These are phyloP conservation scores for Phytopythium mirpurense DNA, from an alignment of 352 stramenopile species.

Conservation along the genomic window DNA sequence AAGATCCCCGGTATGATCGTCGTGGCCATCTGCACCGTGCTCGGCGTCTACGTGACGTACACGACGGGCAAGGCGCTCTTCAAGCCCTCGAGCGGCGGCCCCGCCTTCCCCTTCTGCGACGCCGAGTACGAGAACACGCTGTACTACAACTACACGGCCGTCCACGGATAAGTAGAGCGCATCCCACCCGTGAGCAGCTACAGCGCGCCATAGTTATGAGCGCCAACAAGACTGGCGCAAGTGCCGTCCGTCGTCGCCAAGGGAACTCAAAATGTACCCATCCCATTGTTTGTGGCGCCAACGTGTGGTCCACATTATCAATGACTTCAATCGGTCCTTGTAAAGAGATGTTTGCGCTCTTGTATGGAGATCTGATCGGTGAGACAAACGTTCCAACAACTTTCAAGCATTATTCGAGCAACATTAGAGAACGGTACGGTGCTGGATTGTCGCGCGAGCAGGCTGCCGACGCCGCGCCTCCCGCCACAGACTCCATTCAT, in stretches of 20 bases:
- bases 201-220: too few relatives aligned
- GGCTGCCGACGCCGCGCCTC: too few relatives aligned
- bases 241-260: too few relatives aligned
- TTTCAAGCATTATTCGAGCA: too few relatives aligned
- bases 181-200: too few relatives aligned
- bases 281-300: background rate
- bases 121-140: conserved; percentile 35
- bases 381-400: too few relatives aligned
- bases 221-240: too few relatives aligned
- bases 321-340: too few relatives aligned
- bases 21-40: background rate
- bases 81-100: conserved; percentile 17
- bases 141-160: conserved; percentile 44
- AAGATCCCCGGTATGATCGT: conserved; percentile 1
- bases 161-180: conserved; percentile 6
- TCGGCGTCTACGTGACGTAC: conserved; percentile 13
- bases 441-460: too few relatives aligned
- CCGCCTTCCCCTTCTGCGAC: conserved; percentile 45
- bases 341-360: too few relatives aligned
- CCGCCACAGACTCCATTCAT: background rate
- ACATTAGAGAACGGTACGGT: too few relatives aligned
- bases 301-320: background rate
- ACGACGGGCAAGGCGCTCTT: conserved; percentile 40
- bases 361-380: background rate
- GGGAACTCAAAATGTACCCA: too few relatives aligned